Conservation (phyloP, 805 yeast species). For the Starmera pachycereana region DNA sequence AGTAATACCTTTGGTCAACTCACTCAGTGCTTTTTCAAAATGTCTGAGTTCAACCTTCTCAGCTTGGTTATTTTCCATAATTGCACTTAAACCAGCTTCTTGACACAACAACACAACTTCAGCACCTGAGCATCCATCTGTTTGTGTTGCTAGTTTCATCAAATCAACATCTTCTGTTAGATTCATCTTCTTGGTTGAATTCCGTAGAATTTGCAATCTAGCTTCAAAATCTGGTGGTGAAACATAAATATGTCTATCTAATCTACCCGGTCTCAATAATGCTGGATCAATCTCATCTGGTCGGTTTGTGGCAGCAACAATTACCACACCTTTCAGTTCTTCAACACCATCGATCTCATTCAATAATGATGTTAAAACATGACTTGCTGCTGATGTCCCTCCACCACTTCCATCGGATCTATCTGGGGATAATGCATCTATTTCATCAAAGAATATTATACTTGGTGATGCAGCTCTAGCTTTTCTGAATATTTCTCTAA, state of each 20-base stretch:
- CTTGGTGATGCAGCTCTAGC: slow-evolving; percentile 95
- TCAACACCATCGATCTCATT: slow-evolving; percentile 98
- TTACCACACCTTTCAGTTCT: slow-evolving; percentile 84
- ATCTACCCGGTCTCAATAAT: slow-evolving; percentile 86
- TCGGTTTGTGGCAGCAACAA: slow-evolving; percentile 93
- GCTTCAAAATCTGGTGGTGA: slow-evolving; percentile 85
- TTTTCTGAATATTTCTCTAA: slow-evolving; percentile 86
- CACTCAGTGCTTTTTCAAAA: slow-evolving; percentile 58
- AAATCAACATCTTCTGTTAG: slow-evolving; percentile 40
- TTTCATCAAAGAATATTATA: slow-evolving; percentile 91
- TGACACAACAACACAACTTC: slow-evolving; percentile 88
- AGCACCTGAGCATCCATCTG: slow-evolving; percentile 96
- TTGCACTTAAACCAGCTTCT: slow-evolving; percentile 92
- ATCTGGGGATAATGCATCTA: slow-evolving; percentile 82
- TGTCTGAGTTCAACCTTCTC: slow-evolving; percentile 48
- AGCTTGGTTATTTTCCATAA: slow-evolving; percentile 64
- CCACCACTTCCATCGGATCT: slow-evolving; percentile 45
- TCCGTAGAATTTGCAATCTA: slow-evolving; percentile 63
- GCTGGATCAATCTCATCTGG: slow-evolving; percentile 94
- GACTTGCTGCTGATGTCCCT: slow-evolving; percentile 61
- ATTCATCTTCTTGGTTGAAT: slow-evolving; percentile 58
- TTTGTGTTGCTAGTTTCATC: slow-evolving; percentile 41
- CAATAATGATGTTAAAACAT: slow-evolving; percentile 81
- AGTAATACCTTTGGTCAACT: slow-evolving; percentile 72
- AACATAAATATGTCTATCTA: slow-evolving; percentile 89